phyloP scores from a whole-genome alignment of 352 stramenopile genomes.

The Phytophthora foliorum region DNA sequence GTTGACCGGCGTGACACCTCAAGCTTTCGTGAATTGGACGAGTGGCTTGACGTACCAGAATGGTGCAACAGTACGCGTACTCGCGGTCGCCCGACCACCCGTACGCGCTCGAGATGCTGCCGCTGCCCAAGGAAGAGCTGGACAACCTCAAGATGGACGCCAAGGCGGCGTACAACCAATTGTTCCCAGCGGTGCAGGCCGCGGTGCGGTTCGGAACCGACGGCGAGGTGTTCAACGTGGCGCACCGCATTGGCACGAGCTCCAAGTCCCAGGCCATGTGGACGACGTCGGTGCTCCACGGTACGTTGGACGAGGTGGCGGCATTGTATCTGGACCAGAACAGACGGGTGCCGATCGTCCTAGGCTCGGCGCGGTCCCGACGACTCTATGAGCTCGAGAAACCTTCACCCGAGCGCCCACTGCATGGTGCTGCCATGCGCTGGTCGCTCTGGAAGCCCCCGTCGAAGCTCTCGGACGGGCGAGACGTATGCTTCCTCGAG shows the following conservation, averaged over 20 bases:
- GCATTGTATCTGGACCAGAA: conserved; percentile 61
- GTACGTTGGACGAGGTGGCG: conserved; percentile 71
- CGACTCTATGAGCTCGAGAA: conserved; percentile 65
- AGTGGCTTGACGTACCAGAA: background rate
- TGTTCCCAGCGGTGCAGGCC: conserved; percentile 50
- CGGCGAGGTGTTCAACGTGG: conserved; percentile 47
- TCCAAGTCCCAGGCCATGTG: conserved; percentile 69
- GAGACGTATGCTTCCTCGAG: conserved; percentile 70
- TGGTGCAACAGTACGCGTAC: conserved; percentile 53
- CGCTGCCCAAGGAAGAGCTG: conserved; percentile 42
- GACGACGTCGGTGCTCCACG: conserved; percentile 59
- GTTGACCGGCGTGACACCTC: conserved; percentile 4
- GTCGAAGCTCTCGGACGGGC: conserved; percentile 55
- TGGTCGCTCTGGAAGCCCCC: conserved; percentile 72
- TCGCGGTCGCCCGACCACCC: conserved; percentile 57
- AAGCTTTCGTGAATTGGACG: background rate
- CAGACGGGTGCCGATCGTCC: conserved; percentile 58
- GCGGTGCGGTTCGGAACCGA: conserved; percentile 49
- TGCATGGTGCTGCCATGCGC: conserved; percentile 58
- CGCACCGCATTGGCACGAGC: conserved; percentile 37
- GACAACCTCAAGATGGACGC: conserved; percentile 43
- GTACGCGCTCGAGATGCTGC: conserved; percentile 59
- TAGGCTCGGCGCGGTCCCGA: conserved; percentile 51
- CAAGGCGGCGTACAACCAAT: conserved; percentile 38
- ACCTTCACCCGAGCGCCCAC: conserved; percentile 47